phyloP scores from a whole-genome alignment of 2,329 filamentous ascomycete species.

The Colletotrichum australisinense region DNA sequence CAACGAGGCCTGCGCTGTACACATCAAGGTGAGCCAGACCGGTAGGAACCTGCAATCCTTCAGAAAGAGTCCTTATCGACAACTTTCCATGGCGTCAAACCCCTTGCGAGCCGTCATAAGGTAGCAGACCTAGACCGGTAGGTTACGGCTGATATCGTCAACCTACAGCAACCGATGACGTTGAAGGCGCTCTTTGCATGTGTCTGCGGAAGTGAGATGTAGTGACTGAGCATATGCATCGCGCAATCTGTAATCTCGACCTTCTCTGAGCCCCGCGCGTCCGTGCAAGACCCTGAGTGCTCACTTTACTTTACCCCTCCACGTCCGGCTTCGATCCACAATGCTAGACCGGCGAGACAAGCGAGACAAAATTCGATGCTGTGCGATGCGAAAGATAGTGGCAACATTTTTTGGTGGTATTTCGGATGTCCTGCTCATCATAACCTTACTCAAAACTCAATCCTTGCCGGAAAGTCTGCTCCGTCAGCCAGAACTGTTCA shows the following conservation, averaged over 20 bases:
- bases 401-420: background rate
- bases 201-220: background rate
- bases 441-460: background rate
- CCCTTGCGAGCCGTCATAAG: background rate
- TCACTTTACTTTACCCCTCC: background rate
- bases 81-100: background rate
- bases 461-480: slow-evolving; percentile 13
- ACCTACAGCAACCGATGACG: slow-evolving; percentile 15
- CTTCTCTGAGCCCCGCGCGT: background rate
- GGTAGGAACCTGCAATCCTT: background rate
- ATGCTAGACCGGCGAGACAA: background rate
- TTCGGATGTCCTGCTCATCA: background rate
- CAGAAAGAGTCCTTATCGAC: background rate
- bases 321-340: background rate
- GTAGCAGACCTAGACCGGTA: background rate
- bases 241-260: background rate
- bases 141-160: background rate
- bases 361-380: background rate
- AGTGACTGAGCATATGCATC: background rate
- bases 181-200: background rate
- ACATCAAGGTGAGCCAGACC: background rate
- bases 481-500: background rate
- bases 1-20: background rate
- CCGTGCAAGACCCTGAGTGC: background rate
- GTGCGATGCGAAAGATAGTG: slow-evolving; percentile 28